Conservation (phyloP, 805 yeast species). For the Suhomyces tanzawaensis region DNA sequence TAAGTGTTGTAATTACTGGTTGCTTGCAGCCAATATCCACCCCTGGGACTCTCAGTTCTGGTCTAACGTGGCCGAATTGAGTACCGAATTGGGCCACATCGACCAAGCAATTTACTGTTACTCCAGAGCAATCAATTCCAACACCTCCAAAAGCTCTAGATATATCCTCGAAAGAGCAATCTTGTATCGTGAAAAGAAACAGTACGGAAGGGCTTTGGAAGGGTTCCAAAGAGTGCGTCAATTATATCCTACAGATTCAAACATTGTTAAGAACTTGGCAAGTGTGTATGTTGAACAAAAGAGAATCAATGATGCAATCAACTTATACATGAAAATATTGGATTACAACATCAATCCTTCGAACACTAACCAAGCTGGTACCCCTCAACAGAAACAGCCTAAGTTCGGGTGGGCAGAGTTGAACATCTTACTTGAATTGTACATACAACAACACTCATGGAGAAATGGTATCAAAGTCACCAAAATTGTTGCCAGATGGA, state of each 20-base stretch:
- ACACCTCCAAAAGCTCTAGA: slow-evolving; percentile 46
- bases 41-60: slow-evolving; percentile 77
- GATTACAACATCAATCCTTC: slow-evolving; percentile 51
- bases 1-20: slow-evolving; percentile 79
- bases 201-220: slow-evolving; percentile 68
- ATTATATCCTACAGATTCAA: slow-evolving; percentile 56
- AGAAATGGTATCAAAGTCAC: slow-evolving; percentile 60
- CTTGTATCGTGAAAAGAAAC: slow-evolving; percentile 64
- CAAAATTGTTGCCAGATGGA: slow-evolving; percentile 77
- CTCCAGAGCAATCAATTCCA: slow-evolving; percentile 54
- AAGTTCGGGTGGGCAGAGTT: slow-evolving; percentile 85
- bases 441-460: slow-evolving; percentile 66
- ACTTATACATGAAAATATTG: slow-evolving; percentile 60
- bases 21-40: slow-evolving; percentile 74
- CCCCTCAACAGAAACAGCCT: slow-evolving; percentile 31
- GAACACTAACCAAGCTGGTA: slow-evolving; percentile 4
- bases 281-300: slow-evolving; percentile 53
- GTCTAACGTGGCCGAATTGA: slow-evolving; percentile 70
- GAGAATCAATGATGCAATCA: slow-evolving; percentile 71
- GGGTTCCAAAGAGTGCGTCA: slow-evolving; percentile 60
- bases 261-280: slow-evolving; percentile 56
- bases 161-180: slow-evolving; percentile 63
- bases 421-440: slow-evolving; percentile 79
- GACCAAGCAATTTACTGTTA: slow-evolving; percentile 82
- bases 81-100: slow-evolving; percentile 61